phyloP scores from a whole-genome alignment of 2,329 filamentous ascomycete species.

The Aureobasidium sp. region DNA sequence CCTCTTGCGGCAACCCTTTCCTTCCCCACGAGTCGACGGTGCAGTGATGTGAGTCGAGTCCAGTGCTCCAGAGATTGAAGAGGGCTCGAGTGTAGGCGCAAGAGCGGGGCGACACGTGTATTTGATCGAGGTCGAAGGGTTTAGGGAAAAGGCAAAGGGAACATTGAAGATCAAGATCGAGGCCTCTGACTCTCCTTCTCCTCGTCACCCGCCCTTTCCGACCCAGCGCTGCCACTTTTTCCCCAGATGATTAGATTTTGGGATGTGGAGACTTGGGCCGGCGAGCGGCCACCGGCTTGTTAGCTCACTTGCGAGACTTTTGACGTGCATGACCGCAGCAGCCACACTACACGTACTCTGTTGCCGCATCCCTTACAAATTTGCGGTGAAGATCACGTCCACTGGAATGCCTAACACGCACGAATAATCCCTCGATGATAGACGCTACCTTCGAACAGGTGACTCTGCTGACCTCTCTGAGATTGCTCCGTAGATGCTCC shows the following conservation, averaged over 20 bases:
- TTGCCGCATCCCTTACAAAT: background rate
- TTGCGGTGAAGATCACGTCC: background rate
- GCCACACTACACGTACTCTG: background rate
- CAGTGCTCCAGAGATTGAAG: background rate
- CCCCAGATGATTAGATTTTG: slow-evolving; percentile 12
- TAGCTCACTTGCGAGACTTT: slow-evolving; percentile 4
- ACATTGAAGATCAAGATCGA: background rate
- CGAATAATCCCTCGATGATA: background rate
- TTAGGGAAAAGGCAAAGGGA: slow-evolving; percentile 5
- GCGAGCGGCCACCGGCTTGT: background rate
- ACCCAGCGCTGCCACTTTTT: slow-evolving; percentile 7
- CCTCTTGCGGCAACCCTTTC: slow-evolving; percentile 1
- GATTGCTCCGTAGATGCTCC: background rate
- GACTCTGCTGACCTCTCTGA: background rate
- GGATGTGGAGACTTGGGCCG: slow-evolving; percentile 9
- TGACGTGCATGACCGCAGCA: slow-evolving; percentile 11
- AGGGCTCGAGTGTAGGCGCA: background rate
- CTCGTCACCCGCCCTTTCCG: slow-evolving; percentile 2
- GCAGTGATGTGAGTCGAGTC: background rate
- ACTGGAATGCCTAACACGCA: background rate
- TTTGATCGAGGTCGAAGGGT: slow-evolving; percentile 2
- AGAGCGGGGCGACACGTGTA: slow-evolving; percentile 10
- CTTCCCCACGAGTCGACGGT: background rate
- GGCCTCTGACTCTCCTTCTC: slow-evolving; percentile 1
- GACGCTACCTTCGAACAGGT: no score